Evolutionary conservation across 345 rosid species (phyloP), one percentile per base, ranked within the genome.

Genomic region (Salix koriyanagi): DNA sequence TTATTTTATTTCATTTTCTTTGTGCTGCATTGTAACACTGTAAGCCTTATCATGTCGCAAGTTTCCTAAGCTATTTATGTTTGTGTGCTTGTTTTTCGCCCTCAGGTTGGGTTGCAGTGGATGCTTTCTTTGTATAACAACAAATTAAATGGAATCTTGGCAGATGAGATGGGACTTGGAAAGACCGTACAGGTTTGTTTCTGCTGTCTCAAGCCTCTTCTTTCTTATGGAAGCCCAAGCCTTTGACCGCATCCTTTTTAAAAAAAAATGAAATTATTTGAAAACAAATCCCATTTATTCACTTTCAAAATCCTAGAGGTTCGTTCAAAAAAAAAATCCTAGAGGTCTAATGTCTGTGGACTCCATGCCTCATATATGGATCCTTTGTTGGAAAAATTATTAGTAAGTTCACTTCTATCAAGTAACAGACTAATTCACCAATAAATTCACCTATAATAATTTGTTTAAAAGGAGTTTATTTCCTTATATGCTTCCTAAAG

Each of bases 91-190:
- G 48, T 69, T 34, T 44, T 65, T 82, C 15, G 46, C 60, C 79
- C 70, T 73, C 85, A 96, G 99, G 97, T 96, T 86, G 99, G 99
- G 71, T 89, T 96, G 84, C 98, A 96, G 58, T 96, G 99, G 99
- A 96, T 96, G 99, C 97, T 96, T 85, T 94, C 99, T 34, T 84
- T 96, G 86, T 96, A 96, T 77, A 96, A 96, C 79, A 96, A 96
- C 84, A 96, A 96, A 87, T 84, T 96, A 78, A 96, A 96, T 87
- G 99, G 99, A 78, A 96, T 96, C 79, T 82, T 96, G 86, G 99
- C 99, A 25, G 99, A 96, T 87, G 99, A 96, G 88, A 96, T 96
- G 99, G 99, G 99, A 79, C 98, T 96, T 79, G 99, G 99, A 70
- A 96, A 96, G 90, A 96, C 99, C 75, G 99, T 96, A 68, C 99